Conservation (phyloP, 441 rosid genomes). For the Arabidopsis hybrid region DNA sequence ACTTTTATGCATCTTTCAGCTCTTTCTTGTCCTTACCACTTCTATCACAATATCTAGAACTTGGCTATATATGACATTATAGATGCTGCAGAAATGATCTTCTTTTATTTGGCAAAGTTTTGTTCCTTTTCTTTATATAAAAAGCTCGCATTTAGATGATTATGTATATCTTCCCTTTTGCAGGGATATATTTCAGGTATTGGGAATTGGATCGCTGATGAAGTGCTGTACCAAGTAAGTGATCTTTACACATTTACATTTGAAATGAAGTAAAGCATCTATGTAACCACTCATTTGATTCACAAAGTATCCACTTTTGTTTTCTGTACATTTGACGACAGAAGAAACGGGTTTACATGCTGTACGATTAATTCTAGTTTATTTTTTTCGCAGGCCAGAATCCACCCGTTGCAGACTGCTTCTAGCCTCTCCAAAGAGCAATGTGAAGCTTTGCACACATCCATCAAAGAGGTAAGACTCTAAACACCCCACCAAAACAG, state of each 20-base stretch:
- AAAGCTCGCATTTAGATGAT: neutral
- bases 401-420: slow-evolving; percentile 81
- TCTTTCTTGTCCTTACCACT: slow-evolving; percentile 11
- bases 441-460: slow-evolving; percentile 65
- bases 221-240: slow-evolving; percentile 92
- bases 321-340: slow-evolving; percentile 25
- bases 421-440: slow-evolving; percentile 76
- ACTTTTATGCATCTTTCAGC: slow-evolving; percentile 2
- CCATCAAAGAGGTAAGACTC: slow-evolving; percentile 78
- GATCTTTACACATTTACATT: neutral
- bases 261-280: slow-evolving; percentile 25
- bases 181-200: slow-evolving; percentile 92
- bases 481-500: neutral
- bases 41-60: neutral
- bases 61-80: neutral
- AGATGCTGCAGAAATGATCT: neutral
- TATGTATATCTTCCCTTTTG: slow-evolving; percentile 34
- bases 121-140: neutral
- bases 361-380: slow-evolving; percentile 24
- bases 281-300: slow-evolving; percentile 24
- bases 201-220: slow-evolving; percentile 99
- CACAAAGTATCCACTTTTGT: slow-evolving; percentile 25
- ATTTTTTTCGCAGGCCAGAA: slow-evolving; percentile 67
- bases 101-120: neutral
- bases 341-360: slow-evolving; percentile 14